These are phyloP conservation scores for Apiotrichum veenhuisii DNA, from an alignment of 1,284 basidiomycete genomes.

Conservation along the genomic window DNA sequence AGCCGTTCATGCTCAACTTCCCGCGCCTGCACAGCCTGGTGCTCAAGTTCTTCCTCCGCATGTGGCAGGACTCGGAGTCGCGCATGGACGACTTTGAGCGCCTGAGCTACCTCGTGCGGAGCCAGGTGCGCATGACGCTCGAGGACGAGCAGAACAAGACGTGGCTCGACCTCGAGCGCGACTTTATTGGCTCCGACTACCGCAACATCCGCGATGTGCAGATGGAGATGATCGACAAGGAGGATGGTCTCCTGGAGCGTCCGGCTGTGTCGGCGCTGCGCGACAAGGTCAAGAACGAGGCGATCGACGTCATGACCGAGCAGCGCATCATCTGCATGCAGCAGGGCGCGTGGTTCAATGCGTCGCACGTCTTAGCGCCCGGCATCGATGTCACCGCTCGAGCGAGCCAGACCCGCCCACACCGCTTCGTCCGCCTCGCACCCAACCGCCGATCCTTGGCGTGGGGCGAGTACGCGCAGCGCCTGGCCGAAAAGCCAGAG, in stretches of 20 bases:
- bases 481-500: conserved; percentile 21
- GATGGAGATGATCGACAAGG: conserved; percentile 87
- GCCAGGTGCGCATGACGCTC: conserved; percentile 79
- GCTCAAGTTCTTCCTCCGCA: conserved; percentile 79
- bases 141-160: conserved; percentile 69
- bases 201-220: conserved; percentile 82
- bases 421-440: conserved; percentile 42
- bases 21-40: conserved; percentile 76
- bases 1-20: conserved; percentile 87
- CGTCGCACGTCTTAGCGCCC: conserved; percentile 26
- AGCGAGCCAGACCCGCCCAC: conserved; percentile 27
- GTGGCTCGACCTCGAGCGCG: conserved; percentile 80
- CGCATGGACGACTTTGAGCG: conserved; percentile 73
- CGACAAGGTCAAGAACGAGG: conserved; percentile 82
- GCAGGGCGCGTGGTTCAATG: conserved; percentile 47
- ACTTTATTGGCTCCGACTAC: conserved; percentile 83
- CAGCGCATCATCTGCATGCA: conserved; percentile 60
- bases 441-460: conserved; percentile 36
- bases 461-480: conserved; percentile 37
- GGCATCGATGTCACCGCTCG: conserved; percentile 26
- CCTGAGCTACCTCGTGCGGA: conserved; percentile 74
- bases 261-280: conserved; percentile 81
- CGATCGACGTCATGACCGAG: conserved; percentile 84
- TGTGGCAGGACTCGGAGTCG: conserved; percentile 92
- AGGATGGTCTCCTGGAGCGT: conserved; percentile 83